Evolutionary conservation across 2,329 filamentous ascomycete genomes (phyloP).

Genomic region (Thelonectria rubi): DNA sequence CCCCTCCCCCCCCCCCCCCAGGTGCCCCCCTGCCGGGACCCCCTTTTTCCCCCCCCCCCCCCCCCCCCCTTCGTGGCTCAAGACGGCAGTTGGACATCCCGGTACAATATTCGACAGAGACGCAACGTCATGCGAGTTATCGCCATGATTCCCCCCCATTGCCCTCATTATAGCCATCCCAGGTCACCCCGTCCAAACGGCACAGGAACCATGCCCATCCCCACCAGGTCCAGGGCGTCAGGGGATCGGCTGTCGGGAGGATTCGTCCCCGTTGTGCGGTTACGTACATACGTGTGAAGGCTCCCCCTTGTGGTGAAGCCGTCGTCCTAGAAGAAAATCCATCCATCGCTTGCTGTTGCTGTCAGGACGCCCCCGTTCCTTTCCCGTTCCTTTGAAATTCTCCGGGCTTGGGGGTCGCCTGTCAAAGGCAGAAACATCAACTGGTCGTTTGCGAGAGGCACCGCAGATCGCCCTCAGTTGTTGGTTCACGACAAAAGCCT

Average conservation of each 20-base stretch:
- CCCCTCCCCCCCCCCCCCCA: no score
- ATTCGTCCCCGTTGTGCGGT: constrained; percentile 18
- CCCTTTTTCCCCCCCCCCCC: no score
- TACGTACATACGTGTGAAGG: background rate
- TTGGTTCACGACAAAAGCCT: background rate
- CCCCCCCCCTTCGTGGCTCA: background rate
- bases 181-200: constrained; percentile 1
- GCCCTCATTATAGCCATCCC: background rate
- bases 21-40: no score
- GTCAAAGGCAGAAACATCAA: background rate
- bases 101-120: background rate
- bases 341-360: background rate
- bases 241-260: constrained; percentile 4
- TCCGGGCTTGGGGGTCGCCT: background rate
- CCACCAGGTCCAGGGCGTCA: constrained; percentile 12
- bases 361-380: background rate
- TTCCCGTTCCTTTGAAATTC: background rate
- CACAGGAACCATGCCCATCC: background rate
- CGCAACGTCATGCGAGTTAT: constrained; percentile 9
- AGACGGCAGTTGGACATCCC: constrained; percentile 12
- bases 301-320: background rate
- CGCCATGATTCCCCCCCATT: background rate
- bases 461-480: background rate
- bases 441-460: background rate
- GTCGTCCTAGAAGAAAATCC: background rate